Evolutionary conservation across 192 early-diverging fungal genomes (phyloP), one percentile per base, ranked within the genome.

Genomic region (Coemansia aciculifera): DNA sequence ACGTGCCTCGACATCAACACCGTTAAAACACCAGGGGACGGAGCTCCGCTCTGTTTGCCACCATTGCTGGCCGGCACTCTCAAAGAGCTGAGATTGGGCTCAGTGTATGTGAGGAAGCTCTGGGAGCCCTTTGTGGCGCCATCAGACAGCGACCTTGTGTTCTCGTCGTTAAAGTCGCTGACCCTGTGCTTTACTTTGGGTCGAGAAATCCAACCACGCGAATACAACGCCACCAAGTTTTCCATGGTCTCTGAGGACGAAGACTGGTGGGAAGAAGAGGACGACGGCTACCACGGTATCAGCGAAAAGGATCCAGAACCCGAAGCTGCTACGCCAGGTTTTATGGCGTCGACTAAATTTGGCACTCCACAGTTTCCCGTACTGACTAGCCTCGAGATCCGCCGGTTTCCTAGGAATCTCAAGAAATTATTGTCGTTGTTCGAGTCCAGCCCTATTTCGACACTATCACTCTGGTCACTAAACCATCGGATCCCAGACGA

Each of bases 351-450:
- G 0, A 27, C 59, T 1, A 31, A 3, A n/a, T 46, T 51, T 32
- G 65, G 71, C 2, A 21, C 8, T 15, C 73, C 67, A 3, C 32
- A 9, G 59, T 74, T 74, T n/a, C 67, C 73, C 2, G 44, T 24
- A 1, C 57, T 74, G 54, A 36, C 9, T 7, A 52, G 37, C 24
- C 63, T 74, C 10, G 66, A 52, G 2, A 21, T 74, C 13, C 32
- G 67, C 1, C 59, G 73, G 67, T 65, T 69, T 42, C 15, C 67
- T 3, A 62, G 67, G 3, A 11, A 56, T 32, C 7, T 51, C 15
- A 29, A 15, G n/a, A 43, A 1, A 3, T 38, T 74, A 2, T 29
- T 74, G 11, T 5, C 38, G 0, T 56, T 69, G 36, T 74, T 74
- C 65, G 42, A 34, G 3, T 4, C 36, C 37, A 54, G 73, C 59